phyloP scores from a whole-genome alignment of 1,284 basidiomycete genomes.

The Anthracocystis panici-leucophaei region DNA sequence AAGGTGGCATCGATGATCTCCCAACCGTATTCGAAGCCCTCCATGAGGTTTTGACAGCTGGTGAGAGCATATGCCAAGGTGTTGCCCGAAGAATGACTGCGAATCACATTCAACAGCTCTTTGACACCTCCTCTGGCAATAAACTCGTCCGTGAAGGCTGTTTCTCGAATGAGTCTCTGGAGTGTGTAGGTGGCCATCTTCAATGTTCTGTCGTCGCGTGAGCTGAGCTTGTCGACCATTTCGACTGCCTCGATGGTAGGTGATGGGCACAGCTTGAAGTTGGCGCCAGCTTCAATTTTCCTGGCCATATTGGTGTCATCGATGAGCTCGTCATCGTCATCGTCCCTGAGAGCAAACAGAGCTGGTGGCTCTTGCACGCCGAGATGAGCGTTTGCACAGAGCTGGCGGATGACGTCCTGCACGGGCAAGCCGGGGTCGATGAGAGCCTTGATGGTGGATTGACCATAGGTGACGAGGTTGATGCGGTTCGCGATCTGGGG shows the following conservation, averaged over 20 bases:
- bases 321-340: conserved; percentile 85
- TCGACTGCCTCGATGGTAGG: conserved; percentile 84
- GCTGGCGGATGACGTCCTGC: conserved; percentile 66
- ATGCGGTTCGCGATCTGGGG: conserved; percentile 44
- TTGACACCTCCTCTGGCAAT: conserved; percentile 78
- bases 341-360: conserved; percentile 84
- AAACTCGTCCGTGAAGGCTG: conserved; percentile 87
- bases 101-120: conserved; percentile 56
- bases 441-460: conserved; percentile 61
- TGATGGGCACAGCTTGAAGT: conserved; percentile 77
- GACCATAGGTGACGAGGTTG: conserved; percentile 61
- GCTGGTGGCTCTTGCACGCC: conserved; percentile 84
- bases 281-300: conserved; percentile 62
- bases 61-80: conserved; percentile 86
- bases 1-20: conserved; percentile 78
- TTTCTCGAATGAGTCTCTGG: conserved; percentile 89
- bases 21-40: conserved; percentile 74
- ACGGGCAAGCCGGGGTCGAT: conserved; percentile 60
- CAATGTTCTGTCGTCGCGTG: conserved; percentile 76
- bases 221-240: conserved; percentile 79
- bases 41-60: conserved; percentile 81
- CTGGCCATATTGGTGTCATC: conserved; percentile 75
- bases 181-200: conserved; percentile 82
- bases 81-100: conserved; percentile 77
- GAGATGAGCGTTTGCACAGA: conserved; percentile 73